Conservation (phyloP, 1,284 basidiomycete genomes). For the Sporisorium iseilematis-ciliati region DNA sequence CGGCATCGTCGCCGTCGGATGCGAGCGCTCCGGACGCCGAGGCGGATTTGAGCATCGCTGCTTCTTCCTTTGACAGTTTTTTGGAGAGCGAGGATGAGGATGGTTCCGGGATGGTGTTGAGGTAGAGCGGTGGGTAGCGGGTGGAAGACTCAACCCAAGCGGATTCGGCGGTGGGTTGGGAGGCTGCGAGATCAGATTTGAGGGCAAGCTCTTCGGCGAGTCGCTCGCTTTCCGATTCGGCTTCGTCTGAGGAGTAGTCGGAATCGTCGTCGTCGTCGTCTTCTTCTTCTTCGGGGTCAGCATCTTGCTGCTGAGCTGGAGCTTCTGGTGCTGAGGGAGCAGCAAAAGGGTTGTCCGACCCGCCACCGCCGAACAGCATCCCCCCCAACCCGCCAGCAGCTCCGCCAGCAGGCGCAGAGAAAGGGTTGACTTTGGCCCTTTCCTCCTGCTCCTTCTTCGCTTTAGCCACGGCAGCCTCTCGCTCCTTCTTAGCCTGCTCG, state of each 20-base stretch:
- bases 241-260: constrained; percentile 39
- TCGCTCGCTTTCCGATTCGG: constrained; percentile 49
- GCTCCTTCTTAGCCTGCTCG: constrained; percentile 42
- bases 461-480: constrained; percentile 40
- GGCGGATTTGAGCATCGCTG: constrained; percentile 39
- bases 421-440: constrained; percentile 53
- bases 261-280: constrained; percentile 25
- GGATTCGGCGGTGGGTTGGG: constrained; percentile 21
- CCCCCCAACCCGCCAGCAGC: constrained; percentile 31
- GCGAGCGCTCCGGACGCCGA: constrained; percentile 29
- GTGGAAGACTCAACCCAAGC: constrained; percentile 52
- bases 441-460: constrained; percentile 49
- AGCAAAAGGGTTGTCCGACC: constrained; percentile 52
- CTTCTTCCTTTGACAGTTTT: constrained; percentile 44
- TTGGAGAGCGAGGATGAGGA: constrained; percentile 41
- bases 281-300: constrained; percentile 1
- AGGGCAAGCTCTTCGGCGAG: constrained; percentile 66
- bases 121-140: constrained; percentile 58
- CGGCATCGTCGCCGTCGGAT: constrained; percentile 30
- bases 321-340: constrained; percentile 2
- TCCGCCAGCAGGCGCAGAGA: constrained; percentile 26
- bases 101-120: constrained; percentile 66
- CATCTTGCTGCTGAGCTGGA: not conserved
- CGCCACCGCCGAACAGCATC: constrained; percentile 59
- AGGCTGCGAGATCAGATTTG: constrained; percentile 59